These are phyloP conservation scores for Talaromyces islandicus DNA, from an alignment of 2,329 filamentous ascomycete genomes.

Conservation along the genomic window DNA sequence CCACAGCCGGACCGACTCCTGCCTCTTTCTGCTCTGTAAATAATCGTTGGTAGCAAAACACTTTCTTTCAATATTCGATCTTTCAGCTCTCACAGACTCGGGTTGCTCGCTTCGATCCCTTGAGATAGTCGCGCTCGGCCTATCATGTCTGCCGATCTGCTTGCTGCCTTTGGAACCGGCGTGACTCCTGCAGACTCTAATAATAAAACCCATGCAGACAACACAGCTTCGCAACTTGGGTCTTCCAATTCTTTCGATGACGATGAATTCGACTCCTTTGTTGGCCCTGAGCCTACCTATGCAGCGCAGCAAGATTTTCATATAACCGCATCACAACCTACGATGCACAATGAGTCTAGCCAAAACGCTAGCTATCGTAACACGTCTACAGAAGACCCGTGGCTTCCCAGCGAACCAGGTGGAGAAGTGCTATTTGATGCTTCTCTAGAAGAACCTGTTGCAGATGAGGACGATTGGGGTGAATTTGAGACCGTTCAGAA, in stretches of 20 bases:
- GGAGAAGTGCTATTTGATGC: constrained; percentile 60
- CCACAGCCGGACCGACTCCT: neutral
- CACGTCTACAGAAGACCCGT: neutral
- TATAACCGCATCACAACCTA: neutral
- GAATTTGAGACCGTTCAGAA: constrained; percentile 36
- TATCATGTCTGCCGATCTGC: constrained; percentile 49
- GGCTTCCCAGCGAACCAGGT: constrained; percentile 6
- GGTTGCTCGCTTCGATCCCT: neutral
- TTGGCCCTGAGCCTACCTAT: constrained; percentile 3
- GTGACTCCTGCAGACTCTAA: constrained; percentile 9
- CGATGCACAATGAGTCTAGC: neutral
- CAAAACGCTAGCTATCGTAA: neutral
- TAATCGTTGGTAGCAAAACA: neutral
- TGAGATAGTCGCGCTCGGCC: neutral
- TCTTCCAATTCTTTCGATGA: neutral
- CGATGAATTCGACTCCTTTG: constrained; percentile 12
- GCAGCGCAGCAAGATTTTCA: neutral
- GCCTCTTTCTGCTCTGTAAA: neutral
- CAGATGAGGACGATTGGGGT: constrained; percentile 40
- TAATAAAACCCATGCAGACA: constrained; percentile 1
- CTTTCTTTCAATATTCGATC: too few species aligned
- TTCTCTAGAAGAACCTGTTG: constrained; percentile 21
- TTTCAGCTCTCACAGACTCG: neutral
- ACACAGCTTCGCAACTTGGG: neutral
- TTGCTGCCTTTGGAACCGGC: constrained; percentile 44